Conservation (phyloP, 805 yeast species). For the Candida jianshihensis region DNA sequence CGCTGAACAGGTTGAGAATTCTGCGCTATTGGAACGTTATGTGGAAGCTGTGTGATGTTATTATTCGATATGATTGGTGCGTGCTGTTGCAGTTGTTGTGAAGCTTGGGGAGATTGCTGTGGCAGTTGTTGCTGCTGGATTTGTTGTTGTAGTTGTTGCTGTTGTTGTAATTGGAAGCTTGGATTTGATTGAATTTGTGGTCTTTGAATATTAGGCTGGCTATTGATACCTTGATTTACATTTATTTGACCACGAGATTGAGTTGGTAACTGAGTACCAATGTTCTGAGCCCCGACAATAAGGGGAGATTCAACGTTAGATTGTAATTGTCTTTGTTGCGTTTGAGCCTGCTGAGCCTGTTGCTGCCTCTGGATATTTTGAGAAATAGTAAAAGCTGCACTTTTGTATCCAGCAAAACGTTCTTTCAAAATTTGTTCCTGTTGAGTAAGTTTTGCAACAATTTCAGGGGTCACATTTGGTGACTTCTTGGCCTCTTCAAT, state of each 20-base stretch:
- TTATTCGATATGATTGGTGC: no score
- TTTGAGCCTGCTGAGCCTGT: conserved; percentile 16
- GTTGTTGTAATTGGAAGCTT: background rate
- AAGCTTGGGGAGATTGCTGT: conserved; percentile 5
- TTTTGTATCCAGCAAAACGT: conserved; percentile 43
- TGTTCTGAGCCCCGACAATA: no score
- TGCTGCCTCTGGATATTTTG: conserved; percentile 9
- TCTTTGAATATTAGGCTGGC: no score
- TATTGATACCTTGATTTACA: background rate
- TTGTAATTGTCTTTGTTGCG: conserved; percentile 9
- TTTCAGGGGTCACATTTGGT: conserved; percentile 38
- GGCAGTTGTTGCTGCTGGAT: background rate
- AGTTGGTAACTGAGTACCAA: no score
- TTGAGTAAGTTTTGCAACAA: conserved; percentile 34
- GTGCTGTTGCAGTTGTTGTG: conserved; percentile 27
- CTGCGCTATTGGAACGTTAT: background rate
- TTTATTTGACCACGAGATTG: background rate
- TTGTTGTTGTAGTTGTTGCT: conserved; percentile 2
- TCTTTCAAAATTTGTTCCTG: conserved; percentile 42
- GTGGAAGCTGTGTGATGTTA: background rate
- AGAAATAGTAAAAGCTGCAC: conserved; percentile 31
- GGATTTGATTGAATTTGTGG: background rate
- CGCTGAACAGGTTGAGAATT: background rate
- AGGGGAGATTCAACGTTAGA: no score
- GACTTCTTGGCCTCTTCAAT: conserved; percentile 42